Evolutionary conservation across 2,329 filamentous ascomycete genomes (phyloP).

Genomic region (Clathrospora elynae): DNA sequence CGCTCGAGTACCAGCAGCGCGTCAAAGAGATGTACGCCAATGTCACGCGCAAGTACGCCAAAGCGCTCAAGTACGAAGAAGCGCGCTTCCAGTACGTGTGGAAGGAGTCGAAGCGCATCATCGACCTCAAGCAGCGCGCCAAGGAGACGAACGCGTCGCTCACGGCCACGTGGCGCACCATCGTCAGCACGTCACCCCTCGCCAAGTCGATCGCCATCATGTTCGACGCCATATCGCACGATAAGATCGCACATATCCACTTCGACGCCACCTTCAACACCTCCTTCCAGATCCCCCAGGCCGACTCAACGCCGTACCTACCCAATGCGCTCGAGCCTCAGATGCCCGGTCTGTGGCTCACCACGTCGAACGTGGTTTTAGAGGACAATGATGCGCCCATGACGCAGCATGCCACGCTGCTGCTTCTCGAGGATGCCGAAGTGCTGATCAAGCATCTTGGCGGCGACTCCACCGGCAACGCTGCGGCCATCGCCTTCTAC

Average conservation of each 20-base stretch:
- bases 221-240: constrained; percentile 79
- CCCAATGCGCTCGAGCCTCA: constrained; percentile 70
- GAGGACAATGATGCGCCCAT: constrained; percentile 71
- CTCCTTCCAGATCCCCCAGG: constrained; percentile 66
- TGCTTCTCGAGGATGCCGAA: constrained; percentile 82
- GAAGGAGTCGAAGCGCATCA: constrained; percentile 83
- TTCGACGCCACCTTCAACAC: constrained; percentile 68
- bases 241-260: constrained; percentile 83
- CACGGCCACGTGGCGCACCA: constrained; percentile 70
- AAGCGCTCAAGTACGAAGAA: constrained; percentile 90
- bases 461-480: constrained; percentile 74
- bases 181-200: constrained; percentile 73
- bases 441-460: constrained; percentile 73
- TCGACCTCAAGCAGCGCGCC: constrained; percentile 79
- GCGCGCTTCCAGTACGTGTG: constrained; percentile 88
- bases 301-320: constrained; percentile 72
- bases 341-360: constrained; percentile 80
- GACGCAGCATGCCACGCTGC: constrained; percentile 83
- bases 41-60: constrained; percentile 89
- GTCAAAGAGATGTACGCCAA: constrained; percentile 85
- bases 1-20: constrained; percentile 72
- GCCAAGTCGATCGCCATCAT: constrained; percentile 82
- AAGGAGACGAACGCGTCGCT: constrained; percentile 70
- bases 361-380: constrained; percentile 78
- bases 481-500: constrained; percentile 76